Evolutionary conservation across 805 yeast genomes (phyloP).

Genomic region (Kazachstania kunashirensis): DNA sequence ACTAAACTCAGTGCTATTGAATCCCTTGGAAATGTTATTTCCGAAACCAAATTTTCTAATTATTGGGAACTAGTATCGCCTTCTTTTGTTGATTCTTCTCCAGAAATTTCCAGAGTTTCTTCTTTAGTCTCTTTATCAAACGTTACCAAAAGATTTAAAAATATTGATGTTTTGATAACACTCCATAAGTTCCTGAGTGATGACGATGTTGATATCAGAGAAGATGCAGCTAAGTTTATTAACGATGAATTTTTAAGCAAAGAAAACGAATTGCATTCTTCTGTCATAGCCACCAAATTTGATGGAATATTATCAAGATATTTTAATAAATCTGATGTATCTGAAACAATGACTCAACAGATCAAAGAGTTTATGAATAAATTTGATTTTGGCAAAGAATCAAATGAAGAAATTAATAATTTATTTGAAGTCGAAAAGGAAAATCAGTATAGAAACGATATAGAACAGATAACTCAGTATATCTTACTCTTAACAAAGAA

Average conservation of each 20-base stretch:
- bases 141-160: conserved; percentile 4
- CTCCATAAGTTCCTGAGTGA: conserved; percentile 41
- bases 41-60: conserved; percentile 9
- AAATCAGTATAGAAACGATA: conserved; percentile 52
- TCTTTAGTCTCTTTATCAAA: conserved; percentile 17
- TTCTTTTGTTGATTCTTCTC: conserved; percentile 15
- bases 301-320: not conserved
- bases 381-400: conserved; percentile 12
- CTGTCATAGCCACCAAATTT: not conserved
- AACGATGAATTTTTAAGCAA: conserved; percentile 14
- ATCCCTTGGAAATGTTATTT: conserved; percentile 39
- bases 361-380: conserved; percentile 8
- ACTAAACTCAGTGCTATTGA: conserved; percentile 42
- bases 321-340: not conserved
- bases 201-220: conserved; percentile 57
- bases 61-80: conserved; percentile 8
- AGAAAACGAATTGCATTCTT: not conserved
- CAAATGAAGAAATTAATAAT: conserved; percentile 23
- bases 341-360: not conserved
- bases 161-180: conserved; percentile 13
- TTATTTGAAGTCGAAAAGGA: conserved; percentile 60
- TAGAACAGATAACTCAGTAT: conserved; percentile 24
- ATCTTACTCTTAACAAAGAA: conserved; percentile 13
- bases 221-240: conserved; percentile 37
- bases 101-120: conserved; percentile 20